Evolutionary conservation across 2,329 filamentous ascomycete species (phyloP).

Genomic region (Keithomyces neogunnii): DNA sequence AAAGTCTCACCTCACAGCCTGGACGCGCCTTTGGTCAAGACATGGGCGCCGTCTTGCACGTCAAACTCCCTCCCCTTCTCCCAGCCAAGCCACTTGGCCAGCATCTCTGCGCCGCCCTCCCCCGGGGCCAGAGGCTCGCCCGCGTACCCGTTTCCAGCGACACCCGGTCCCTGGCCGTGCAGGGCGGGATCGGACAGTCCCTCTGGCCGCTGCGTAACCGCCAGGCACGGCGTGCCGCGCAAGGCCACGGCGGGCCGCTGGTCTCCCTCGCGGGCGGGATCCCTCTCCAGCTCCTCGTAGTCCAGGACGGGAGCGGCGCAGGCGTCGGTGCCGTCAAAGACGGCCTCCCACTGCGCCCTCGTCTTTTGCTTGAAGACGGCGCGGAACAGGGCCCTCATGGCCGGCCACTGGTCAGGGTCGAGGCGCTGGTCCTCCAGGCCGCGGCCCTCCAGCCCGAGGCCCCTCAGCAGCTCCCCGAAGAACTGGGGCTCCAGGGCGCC

Average conservation of each 20-base stretch:
- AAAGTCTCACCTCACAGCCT: conserved; percentile 20
- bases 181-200: conserved; percentile 24
- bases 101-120: conserved; percentile 59
- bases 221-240: conserved; percentile 58
- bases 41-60: conserved; percentile 53
- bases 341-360: conserved; percentile 68
- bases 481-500: conserved; percentile 87
- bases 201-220: conserved; percentile 39
- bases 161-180: conserved; percentile 56
- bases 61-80: conserved; percentile 61
- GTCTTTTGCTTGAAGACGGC: conserved; percentile 60
- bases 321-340: conserved; percentile 88
- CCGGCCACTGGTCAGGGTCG: conserved; percentile 59
- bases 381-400: conserved; percentile 53
- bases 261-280: conserved; percentile 48
- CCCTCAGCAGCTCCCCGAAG: conserved; percentile 58
- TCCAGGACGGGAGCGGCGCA: conserved; percentile 85
- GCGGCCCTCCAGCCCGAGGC: conserved; percentile 50
- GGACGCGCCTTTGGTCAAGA: conserved; percentile 28
- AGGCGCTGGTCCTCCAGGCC: conserved; percentile 45
- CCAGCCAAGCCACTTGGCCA: conserved; percentile 74
- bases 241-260: conserved; percentile 65
- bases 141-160: conserved; percentile 59
- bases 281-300: conserved; percentile 58
- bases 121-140: conserved; percentile 54